Evolutionary conservation across 2,329 filamentous ascomycete genomes (phyloP).

Genomic region (Epichloe glyceriae): DNA sequence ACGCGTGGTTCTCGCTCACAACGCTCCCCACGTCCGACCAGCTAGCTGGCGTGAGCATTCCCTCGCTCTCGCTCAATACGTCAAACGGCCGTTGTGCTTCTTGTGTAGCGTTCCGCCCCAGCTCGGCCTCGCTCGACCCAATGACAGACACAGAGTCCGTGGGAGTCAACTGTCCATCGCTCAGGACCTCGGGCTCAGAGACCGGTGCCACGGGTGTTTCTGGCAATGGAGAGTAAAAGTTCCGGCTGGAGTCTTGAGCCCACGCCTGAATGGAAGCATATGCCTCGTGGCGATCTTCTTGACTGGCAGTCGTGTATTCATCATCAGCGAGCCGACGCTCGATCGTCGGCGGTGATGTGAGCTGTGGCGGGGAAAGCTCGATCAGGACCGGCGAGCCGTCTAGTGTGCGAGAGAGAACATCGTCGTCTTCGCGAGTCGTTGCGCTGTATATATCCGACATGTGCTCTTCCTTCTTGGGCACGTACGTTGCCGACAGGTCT

Average conservation of each 20-base stretch:
- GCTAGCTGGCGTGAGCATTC: slow-evolving; percentile 45
- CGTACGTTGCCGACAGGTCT: slow-evolving; percentile 25
- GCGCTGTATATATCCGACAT: slow-evolving; percentile 45
- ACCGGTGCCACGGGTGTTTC: slow-evolving; percentile 33
- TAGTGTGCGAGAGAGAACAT: slow-evolving; percentile 13
- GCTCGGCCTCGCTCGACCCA: slow-evolving; percentile 33
- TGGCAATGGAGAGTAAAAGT: slow-evolving; percentile 50
- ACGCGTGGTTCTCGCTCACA: slow-evolving; percentile 40
- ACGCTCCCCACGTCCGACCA: slow-evolving; percentile 55
- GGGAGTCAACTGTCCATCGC: slow-evolving; percentile 42
- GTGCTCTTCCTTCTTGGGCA: slow-evolving; percentile 33
- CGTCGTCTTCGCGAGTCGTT: slow-evolving; percentile 30
- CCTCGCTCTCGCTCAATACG: slow-evolving; percentile 46
- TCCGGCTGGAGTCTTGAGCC: slow-evolving; percentile 40
- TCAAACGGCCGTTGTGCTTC: slow-evolving; percentile 33
- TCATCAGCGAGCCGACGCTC: slow-evolving; percentile 26
- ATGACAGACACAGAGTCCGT: slow-evolving; percentile 44
- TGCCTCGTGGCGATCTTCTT: slow-evolving; percentile 32
- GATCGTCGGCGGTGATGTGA: slow-evolving; percentile 15
- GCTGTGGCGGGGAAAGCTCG: slow-evolving; percentile 15
- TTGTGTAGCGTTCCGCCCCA: slow-evolving; percentile 31
- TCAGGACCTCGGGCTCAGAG: slow-evolving; percentile 39
- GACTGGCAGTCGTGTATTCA: slow-evolving; percentile 40
- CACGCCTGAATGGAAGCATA: slow-evolving; percentile 53
- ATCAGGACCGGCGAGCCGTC: slow-evolving; percentile 19